Base-by-base conservation (phyloP, 1,284 basidiomycete species). In the Taiwanofungus camphoratus region DNA sequence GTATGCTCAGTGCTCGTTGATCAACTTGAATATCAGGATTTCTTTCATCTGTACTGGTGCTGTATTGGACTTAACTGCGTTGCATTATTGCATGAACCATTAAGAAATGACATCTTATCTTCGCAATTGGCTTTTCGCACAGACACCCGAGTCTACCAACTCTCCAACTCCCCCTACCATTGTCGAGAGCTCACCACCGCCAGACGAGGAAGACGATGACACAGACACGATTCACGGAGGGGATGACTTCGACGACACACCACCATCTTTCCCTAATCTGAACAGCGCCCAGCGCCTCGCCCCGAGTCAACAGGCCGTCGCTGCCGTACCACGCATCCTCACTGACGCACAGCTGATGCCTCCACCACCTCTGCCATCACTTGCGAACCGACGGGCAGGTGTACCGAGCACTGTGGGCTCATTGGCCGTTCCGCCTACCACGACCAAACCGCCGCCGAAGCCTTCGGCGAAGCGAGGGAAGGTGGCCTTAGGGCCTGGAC, bases 401-500 rank as follows among this genome's bases (percentile, higher is more conserved):
- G 63, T 70, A 22, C 59, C 69, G 4, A 55, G 61, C 4, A 43
- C 55, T 19, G 52, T 60, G 3, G 42, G 73, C n/a, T 74, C 73
- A 1, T 70, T 87, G 1, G 71, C 79, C 2, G 71, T 78, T 3
- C 78, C 82, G 1, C 70, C 73, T 20, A 71, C 69, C 19, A 83
- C 79, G 15, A 81, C 72, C 2, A 74, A 74, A 53, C 66, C 67
- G 3, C 79, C 80, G 1, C 58, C 63, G 4, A 74, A 77, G 50
- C 65, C 69, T 2, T 64, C 68, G 3, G 79, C 79, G 58, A 82
- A 78, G 55, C 66, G 78, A 18, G 77, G 71, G 40, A 97, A 95
- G 66, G 93, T 98, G 2, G 89, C 83, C 1, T 75, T 99, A 0
- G 83, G 86, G 9, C 95, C 95, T 2, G 96, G 96, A 3, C 90